These are phyloP conservation scores for Lachnellula hyalina DNA, from an alignment of 2,329 filamentous ascomycete species.

Conservation along the genomic window DNA sequence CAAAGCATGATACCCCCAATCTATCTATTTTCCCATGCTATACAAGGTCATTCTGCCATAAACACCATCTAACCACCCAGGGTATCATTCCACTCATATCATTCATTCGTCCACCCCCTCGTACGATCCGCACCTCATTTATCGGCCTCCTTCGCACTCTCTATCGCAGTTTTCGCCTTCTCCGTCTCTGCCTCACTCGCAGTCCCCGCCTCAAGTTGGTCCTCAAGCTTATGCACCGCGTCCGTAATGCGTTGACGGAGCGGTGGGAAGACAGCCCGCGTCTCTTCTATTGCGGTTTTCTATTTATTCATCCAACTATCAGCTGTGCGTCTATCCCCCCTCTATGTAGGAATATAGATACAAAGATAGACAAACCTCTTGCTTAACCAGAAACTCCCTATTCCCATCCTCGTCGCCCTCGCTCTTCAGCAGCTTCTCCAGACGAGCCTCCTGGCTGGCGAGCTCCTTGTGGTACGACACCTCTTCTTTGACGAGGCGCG, in stretches of 20 bases:
- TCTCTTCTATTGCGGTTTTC: conserved; percentile 68
- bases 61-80: conserved; percentile 3
- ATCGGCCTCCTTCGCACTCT: conserved; percentile 39
- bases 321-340: background rate
- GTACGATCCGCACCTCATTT: background rate
- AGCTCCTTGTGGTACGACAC: conserved; percentile 85
- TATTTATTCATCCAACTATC: conserved; percentile 12
- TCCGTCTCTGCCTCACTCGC: conserved; percentile 39
- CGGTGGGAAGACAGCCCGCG: conserved; percentile 72
- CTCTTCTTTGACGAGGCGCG: conserved; percentile 87
- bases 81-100: conserved; percentile 9
- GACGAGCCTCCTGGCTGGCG: conserved; percentile 64
- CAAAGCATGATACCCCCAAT: conserved; percentile 21
- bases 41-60: background rate
- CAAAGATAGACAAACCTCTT: conserved; percentile 62
- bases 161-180: conserved; percentile 48
- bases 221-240: conserved; percentile 68
- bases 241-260: conserved; percentile 66
- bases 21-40: conserved; percentile 9
- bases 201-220: conserved; percentile 63
- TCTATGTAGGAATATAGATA: background rate
- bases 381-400: conserved; percentile 71
- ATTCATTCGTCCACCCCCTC: background rate
- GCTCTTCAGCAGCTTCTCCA: conserved; percentile 52
- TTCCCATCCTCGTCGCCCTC: conserved; percentile 60